Evolutionary conservation across 2,329 filamentous ascomycete species (phyloP).

Genomic region (Raffaelea arxii): DNA sequence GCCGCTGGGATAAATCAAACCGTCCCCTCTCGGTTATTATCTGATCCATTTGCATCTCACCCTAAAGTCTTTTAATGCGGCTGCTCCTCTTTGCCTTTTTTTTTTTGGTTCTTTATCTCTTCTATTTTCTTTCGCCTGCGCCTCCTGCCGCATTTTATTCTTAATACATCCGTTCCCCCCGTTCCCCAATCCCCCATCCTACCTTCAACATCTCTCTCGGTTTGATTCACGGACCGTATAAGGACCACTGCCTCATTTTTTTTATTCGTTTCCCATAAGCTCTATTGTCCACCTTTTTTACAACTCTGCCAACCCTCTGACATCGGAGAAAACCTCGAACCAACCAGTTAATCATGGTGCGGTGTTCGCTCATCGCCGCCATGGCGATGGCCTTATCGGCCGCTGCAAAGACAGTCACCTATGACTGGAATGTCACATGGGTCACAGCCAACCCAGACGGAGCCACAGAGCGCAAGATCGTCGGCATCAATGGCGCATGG

Average conservation of each 20-base stretch:
- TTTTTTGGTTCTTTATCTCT: no score
- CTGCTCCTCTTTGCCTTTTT: no score
- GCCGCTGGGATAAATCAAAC: no score
- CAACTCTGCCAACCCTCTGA: no score
- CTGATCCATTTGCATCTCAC: neutral
- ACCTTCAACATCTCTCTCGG: neutral
- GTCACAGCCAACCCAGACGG: conserved; percentile 64
- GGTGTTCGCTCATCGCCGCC: conserved; percentile 3
- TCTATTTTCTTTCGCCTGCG: neutral
- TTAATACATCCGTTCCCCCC: neutral
- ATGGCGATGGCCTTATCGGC: conserved; percentile 10
- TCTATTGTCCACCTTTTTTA: no score
- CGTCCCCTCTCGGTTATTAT: neutral
- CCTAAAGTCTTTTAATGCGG: no score
- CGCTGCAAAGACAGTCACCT: conserved; percentile 35
- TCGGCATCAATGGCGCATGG: conserved; percentile 71
- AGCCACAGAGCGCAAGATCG: conserved; percentile 50
- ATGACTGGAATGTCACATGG: conserved; percentile 64
- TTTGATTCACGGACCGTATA: neutral
- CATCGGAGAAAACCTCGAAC: no score
- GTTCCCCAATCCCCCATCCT: neutral
- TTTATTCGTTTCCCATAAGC: no score
- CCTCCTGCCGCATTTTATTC: neutral
- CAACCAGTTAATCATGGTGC: conserved; percentile 8
- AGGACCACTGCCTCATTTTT: no score